A percentile compares a stretch with the other conserved stretches of the same genome.
These are phyloP conservation scores for Didymella segeticola DNA, from an alignment of 2,329 filamentous ascomycete genomes.

Conservation along the genomic window DNA sequence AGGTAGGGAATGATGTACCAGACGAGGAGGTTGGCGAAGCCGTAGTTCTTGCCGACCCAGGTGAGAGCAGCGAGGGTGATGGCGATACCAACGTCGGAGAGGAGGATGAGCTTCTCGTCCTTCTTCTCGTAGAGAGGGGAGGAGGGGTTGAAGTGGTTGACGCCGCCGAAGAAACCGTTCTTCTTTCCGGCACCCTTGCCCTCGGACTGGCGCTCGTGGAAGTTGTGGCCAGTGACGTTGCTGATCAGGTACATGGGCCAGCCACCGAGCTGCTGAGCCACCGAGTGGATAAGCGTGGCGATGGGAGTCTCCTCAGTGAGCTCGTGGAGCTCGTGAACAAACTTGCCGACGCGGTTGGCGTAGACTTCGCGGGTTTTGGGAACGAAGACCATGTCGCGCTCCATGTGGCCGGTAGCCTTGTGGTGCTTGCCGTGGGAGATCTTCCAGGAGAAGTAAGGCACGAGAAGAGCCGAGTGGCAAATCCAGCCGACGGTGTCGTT, in stretches of 20 bases:
- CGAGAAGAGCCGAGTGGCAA: constrained; percentile 84
- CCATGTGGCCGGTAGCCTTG: constrained; percentile 97
- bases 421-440: constrained; percentile 99
- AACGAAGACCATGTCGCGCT: constrained; percentile 99
- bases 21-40: constrained; percentile 84
- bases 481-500: constrained; percentile 95
- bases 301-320: constrained; percentile 94
- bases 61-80: constrained; percentile 68
- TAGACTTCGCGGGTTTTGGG: constrained; percentile 87
- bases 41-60: constrained; percentile 76
- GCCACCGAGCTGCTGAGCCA: constrained; percentile 87
- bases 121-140: constrained; percentile 92
- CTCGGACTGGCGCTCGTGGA: constrained; percentile 88
- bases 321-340: constrained; percentile 84
- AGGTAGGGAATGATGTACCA: constrained; percentile 97
- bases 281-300: constrained; percentile 73
- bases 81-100: constrained; percentile 80
- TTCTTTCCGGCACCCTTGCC: constrained; percentile 91
- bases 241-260: constrained; percentile 91
- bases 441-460: constrained; percentile 99
- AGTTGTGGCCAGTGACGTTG: constrained; percentile 97
- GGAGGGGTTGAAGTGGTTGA: constrained; percentile 92
- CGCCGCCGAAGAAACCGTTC: constrained; percentile 79
- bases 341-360: constrained; percentile 74
- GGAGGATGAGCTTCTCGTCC: constrained; percentile 83